Conservation (phyloP, 176 grass and related monocot genomes). For the Ampelocalamus luodianensis region DNA sequence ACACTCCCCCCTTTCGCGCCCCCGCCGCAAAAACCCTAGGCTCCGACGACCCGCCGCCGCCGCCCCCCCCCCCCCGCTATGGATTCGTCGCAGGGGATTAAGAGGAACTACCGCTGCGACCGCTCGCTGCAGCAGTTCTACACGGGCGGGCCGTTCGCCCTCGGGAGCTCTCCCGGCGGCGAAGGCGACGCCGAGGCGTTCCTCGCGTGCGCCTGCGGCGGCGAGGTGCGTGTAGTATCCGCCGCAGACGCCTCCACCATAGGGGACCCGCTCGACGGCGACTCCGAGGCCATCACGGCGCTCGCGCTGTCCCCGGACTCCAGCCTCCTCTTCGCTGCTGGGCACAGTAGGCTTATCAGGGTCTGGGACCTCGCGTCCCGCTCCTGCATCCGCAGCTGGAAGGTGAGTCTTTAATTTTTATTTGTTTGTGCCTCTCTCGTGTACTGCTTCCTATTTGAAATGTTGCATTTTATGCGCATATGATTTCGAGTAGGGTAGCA, state of each 20-base stretch:
- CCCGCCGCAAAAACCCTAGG: conserved; percentile 43
- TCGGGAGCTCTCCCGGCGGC: conserved; percentile 42
- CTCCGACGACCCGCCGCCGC: conserved; percentile 33
- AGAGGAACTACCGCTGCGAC: conserved; percentile 78
- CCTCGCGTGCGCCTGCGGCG: conserved; percentile 86
- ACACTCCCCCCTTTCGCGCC: conserved; percentile 45
- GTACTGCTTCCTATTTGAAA: background rate
- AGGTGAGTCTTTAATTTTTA: conserved; percentile 43
- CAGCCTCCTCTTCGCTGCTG: conserved; percentile 70
- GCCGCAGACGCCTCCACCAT: conserved; percentile 60
- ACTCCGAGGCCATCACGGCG: conserved; percentile 68
- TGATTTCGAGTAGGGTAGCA: background rate
- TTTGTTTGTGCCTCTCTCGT: background rate
- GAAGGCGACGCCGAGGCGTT: conserved; percentile 57
- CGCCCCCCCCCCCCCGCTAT: background rate
- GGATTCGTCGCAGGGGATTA: conserved; percentile 37
- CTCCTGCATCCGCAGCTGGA: conserved; percentile 90
- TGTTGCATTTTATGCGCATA: background rate
- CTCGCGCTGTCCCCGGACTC: conserved; percentile 71
- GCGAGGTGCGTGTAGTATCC: conserved; percentile 69
- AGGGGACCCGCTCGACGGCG: conserved; percentile 55
- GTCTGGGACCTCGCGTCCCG: conserved; percentile 84
- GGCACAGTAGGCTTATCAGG: conserved; percentile 76
- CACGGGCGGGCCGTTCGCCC: conserved; percentile 73
- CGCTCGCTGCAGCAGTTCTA: conserved; percentile 92